These are phyloP conservation scores for Clonostachys chloroleuca DNA, from an alignment of 2,329 filamentous ascomycete genomes.

Conservation along the genomic window DNA sequence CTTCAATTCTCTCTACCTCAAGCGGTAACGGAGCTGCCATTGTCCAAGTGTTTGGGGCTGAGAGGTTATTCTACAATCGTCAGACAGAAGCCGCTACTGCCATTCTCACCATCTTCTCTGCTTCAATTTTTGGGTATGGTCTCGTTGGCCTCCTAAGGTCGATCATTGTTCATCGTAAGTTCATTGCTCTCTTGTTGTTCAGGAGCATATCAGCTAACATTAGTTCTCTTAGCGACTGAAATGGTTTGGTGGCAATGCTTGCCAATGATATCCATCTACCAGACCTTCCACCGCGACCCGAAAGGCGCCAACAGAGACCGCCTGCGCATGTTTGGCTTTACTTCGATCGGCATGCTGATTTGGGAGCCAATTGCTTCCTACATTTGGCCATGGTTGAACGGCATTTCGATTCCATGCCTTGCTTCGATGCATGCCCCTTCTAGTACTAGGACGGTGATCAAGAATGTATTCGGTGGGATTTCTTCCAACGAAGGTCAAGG, in stretches of 20 bases:
- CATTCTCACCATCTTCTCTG: too few relatives aligned
- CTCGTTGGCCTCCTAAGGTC: too few relatives aligned
- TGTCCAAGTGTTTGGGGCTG: too few relatives aligned
- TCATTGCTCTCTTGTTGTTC: too few relatives aligned
- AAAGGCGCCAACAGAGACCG: slow-evolving; percentile 25
- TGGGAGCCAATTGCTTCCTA: slow-evolving; percentile 46
- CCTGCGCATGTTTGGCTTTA: slow-evolving; percentile 31
- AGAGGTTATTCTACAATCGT: too few relatives aligned
- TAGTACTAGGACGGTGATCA: too few relatives aligned
- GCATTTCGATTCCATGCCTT: slow-evolving; percentile 33
- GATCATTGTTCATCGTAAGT: too few relatives aligned
- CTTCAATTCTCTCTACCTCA: too few relatives aligned
- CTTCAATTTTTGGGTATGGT: too few relatives aligned
- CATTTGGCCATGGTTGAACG: slow-evolving; percentile 33
- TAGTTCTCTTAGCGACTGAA: slow-evolving; percentile 6
- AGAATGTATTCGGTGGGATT: slow-evolving; percentile 35
- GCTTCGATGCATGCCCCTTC: slow-evolving; percentile 24
- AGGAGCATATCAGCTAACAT: too few relatives aligned
- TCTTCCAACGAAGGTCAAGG: not conserved
- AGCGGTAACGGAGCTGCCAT: too few relatives aligned
- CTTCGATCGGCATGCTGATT: slow-evolving; percentile 30
- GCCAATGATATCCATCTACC: slow-evolving; percentile 18
- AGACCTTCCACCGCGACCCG: slow-evolving; percentile 17
- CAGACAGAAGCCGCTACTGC: too few relatives aligned
- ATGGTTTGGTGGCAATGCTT: slow-evolving; percentile 21